These are phyloP conservation scores for Trametes cubensis DNA, from an alignment of 768 basidiomycete genomes.

Conservation along the genomic window DNA sequence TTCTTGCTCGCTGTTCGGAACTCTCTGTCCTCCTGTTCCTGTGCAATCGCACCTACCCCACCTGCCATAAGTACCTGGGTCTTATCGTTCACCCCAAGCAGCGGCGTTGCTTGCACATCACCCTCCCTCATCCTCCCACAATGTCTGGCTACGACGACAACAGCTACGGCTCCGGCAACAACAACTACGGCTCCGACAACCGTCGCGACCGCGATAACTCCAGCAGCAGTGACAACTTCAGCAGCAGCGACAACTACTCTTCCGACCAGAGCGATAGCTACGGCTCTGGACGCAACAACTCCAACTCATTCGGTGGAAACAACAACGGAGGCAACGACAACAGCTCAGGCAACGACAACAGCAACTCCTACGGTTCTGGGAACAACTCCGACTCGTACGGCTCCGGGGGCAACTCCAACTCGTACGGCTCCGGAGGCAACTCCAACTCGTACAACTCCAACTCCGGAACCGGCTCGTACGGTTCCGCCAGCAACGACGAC, in stretches of 20 bases:
- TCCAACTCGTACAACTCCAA: slow-evolving; percentile 1
- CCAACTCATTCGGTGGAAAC: not conserved
- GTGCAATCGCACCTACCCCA: not conserved
- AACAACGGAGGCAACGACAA: not conserved
- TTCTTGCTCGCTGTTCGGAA: slow-evolving; percentile 7
- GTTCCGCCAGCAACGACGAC: slow-evolving; percentile 10
- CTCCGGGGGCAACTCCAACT: slow-evolving; percentile 4
- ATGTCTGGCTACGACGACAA: slow-evolving; percentile 24
- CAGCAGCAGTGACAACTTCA: not conserved
- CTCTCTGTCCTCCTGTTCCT: not conserved
- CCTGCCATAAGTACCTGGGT: slow-evolving; percentile 4
- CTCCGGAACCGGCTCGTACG: slow-evolving; percentile 18
- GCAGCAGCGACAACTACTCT: slow-evolving; percentile 14
- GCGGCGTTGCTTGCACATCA: not conserved
- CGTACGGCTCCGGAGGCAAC: slow-evolving; percentile 7
- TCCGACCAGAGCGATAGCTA: slow-evolving; percentile 9
- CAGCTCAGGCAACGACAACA: slow-evolving; percentile 11
- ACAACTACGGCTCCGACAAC: slow-evolving; percentile 18
- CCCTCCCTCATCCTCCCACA: not conserved
- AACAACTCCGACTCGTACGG: too few relatives aligned
- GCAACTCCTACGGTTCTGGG: slow-evolving; percentile 12
- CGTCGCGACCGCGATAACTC: slow-evolving; percentile 20
- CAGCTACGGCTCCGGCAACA: slow-evolving; percentile 21
- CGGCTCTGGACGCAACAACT: not conserved
- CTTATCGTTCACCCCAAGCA: not conserved